These are phyloP conservation scores for Entomortierella chlamydospora DNA, from an alignment of 192 early-diverging fungal species.

Conservation along the genomic window DNA sequence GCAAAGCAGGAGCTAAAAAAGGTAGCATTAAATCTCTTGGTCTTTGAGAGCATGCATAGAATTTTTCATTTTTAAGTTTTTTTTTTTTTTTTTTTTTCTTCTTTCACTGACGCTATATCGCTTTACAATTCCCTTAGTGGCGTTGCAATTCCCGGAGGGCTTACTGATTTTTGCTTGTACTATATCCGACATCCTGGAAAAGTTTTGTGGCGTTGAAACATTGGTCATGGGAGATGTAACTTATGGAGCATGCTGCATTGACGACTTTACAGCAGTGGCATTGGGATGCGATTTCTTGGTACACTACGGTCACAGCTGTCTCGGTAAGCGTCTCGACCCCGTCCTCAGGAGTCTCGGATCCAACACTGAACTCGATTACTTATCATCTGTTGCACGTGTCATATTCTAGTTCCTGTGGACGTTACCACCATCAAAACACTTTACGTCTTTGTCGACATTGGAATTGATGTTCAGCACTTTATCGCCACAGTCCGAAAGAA, in stretches of 20 bases:
- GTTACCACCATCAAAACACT: slow-evolving; percentile 94
- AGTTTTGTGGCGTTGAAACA: slow-evolving; percentile 88
- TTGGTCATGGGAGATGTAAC: slow-evolving; percentile 99
- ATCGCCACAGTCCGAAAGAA: slow-evolving; percentile 89
- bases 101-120: background rate
- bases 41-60: background rate
- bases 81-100: slow-evolving; percentile 1
- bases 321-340: slow-evolving; percentile 64
- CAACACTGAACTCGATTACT: background rate
- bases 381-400: background rate
- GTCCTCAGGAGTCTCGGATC: background rate
- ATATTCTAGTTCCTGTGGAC: slow-evolving; percentile 84
- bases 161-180: slow-evolving; percentile 93
- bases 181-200: slow-evolving; percentile 93
- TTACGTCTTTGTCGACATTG: slow-evolving; percentile 99
- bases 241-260: slow-evolving; percentile 98
- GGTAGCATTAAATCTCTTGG: slow-evolving; percentile 51
- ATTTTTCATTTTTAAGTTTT: background rate
- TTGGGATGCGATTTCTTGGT: slow-evolving; percentile 98
- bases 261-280: slow-evolving; percentile 93
- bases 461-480: slow-evolving; percentile 94
- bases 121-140: slow-evolving; percentile 66
- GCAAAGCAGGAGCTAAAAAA: slow-evolving; percentile 76
- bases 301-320: slow-evolving; percentile 97
- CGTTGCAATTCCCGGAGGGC: slow-evolving; percentile 98